Evolutionary conservation across 495 filamentous ascomycete species (phyloP), one percentile per base, ranked within the genome.

Genomic region (Aspergillus taichungensis): DNA sequence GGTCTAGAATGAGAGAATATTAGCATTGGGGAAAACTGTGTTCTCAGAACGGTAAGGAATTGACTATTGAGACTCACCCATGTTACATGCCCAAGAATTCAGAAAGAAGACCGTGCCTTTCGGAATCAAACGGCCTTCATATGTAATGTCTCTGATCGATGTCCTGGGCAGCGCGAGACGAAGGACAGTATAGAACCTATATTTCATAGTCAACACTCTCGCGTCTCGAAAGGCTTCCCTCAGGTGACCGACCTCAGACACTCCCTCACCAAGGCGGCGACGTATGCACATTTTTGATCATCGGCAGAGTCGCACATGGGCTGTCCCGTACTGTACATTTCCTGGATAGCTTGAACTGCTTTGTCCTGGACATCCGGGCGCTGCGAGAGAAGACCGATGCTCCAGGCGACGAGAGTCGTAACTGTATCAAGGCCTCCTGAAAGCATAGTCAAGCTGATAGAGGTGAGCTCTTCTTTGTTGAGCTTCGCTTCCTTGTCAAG

Each of bases 21-120:
- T 36, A 32, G 35, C 4, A 32, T 24, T 9, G 42, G 35, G 24
- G 11, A 39, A 9, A 1, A 12, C 42, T 12, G 11, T 11, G 1
- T 31, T 8, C 6, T 10, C 8, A 18, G 36, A 37, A 10, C 43
- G n/a, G 34, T 1, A 9, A 36, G 27, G 37, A 1, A 35, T 8
- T 10, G 42, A 30, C 24, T 27, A 30, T 13, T 27, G 14, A 24
- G 14, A 59, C 59, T 52, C 55, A 72, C 75, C 78, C 64, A 73
- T 78, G 40, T 82, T 83, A 46, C 79, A 82, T 7, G 76, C 77
- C 79, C 78, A 83, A 0, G 76, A 73, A 55, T 85, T 83, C 46
- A 85, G 59, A 56, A 81, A 82, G 34, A 81, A 70, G 0, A 79
- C 75, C 6, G 75, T 81, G 13, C 75, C 74, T 30, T 73, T 70